These are phyloP conservation scores for Kwoniella mangroviensis DNA, from an alignment of 768 basidiomycete genomes.

Conservation along the genomic window DNA sequence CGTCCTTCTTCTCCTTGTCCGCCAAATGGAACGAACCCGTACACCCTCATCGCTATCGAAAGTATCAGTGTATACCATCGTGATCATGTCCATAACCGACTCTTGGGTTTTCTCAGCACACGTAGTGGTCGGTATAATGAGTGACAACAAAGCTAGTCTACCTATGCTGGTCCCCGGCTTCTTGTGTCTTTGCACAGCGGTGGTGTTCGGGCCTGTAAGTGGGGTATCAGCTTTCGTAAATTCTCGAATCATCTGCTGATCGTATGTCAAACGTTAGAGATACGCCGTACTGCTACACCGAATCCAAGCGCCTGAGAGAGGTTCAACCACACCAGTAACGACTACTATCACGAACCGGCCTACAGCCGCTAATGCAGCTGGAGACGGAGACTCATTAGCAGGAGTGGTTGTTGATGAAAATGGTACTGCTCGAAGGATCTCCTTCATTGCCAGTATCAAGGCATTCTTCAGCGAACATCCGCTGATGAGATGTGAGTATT, in stretches of 20 bases:
- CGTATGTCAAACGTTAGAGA: constrained; percentile 64
- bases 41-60: constrained; percentile 79
- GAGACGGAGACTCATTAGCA: background rate
- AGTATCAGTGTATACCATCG: constrained; percentile 81
- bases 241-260: constrained; percentile 2
- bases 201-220: constrained; percentile 81
- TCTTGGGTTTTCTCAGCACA: constrained; percentile 85
- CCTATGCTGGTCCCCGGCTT: constrained; percentile 84
- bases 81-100: constrained; percentile 77
- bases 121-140: constrained; percentile 82
- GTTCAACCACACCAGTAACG: constrained; percentile 26
- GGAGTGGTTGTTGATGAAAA: background rate
- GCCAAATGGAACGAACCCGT: constrained; percentile 74
- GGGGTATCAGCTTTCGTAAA: background rate
- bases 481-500: constrained; percentile 23
- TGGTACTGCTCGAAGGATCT: constrained; percentile 8
- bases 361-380: background rate
- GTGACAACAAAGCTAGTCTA: constrained; percentile 78
- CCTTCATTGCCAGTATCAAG: constrained; percentile 18
- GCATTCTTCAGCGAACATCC: constrained; percentile 28
- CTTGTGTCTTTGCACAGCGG: constrained; percentile 71
- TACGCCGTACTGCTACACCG: constrained; percentile 79
- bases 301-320: constrained; percentile 68
- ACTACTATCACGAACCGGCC: background rate
- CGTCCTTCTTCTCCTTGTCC: constrained; percentile 70